A percentile compares a stretch with the other conserved stretches of the same genome.
Conservation (phyloP, 2,329 filamentous ascomycete species). For the Nemania serpens region DNA sequence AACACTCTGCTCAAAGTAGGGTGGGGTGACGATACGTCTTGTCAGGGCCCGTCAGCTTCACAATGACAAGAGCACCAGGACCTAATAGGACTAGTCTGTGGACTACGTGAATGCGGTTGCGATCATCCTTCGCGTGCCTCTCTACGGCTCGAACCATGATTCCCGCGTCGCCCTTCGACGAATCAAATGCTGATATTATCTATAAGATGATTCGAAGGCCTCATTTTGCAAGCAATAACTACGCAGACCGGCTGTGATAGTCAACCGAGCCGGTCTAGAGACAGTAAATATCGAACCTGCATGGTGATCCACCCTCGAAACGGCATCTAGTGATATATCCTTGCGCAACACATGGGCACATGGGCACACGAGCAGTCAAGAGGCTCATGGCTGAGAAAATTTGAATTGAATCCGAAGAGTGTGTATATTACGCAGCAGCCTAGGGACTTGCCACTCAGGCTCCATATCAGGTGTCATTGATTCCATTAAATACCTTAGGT, state of each 20-base stretch:
- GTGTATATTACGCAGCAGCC: constrained; percentile 5
- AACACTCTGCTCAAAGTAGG: constrained; percentile 22
- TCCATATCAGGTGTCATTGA: constrained; percentile 8
- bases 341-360: constrained; percentile 9
- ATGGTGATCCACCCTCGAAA: constrained; percentile 14
- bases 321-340: constrained; percentile 19
- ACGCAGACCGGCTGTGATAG: constrained; percentile 22
- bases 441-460: neutral
- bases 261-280: constrained; percentile 19
- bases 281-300: constrained; percentile 20
- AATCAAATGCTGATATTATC: constrained; percentile 26
- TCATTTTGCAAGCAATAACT: constrained; percentile 8
- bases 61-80: constrained; percentile 18
- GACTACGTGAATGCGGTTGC: constrained; percentile 21
- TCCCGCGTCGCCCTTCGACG: constrained; percentile 13
- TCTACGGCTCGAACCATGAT: constrained; percentile 24
- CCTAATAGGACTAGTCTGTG: constrained; percentile 20
- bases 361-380: constrained; percentile 5
- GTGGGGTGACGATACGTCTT: constrained; percentile 30
- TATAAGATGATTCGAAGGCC: neutral
- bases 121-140: constrained; percentile 21
- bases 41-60: constrained; percentile 26
- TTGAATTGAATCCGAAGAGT: constrained; percentile 1
- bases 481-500: constrained; percentile 22
- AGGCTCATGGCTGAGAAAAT: constrained; percentile 14